A percentile compares a stretch with the other conserved stretches of the same genome.
phyloP scores from a whole-genome alignment of 2,329 filamentous ascomycete genomes.

The Rhinocladiella similis region DNA sequence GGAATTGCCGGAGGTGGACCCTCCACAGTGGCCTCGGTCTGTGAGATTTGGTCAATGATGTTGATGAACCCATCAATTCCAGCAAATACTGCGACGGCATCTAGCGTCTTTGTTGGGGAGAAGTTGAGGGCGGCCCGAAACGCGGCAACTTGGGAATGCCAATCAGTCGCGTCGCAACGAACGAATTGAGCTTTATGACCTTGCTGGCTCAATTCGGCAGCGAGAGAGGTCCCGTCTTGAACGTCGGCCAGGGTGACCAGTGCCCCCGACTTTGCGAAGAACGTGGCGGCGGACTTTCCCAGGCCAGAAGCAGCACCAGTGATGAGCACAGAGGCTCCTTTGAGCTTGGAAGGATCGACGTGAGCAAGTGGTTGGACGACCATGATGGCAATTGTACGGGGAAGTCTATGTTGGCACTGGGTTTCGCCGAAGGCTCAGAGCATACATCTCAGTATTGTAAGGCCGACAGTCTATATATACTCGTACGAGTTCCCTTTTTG shows the following conservation, averaged over 20 bases:
- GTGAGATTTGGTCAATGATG: constrained; percentile 3
- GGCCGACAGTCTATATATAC: too few species aligned
- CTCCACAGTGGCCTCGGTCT: constrained; percentile 18
- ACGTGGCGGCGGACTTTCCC: constrained; percentile 27
- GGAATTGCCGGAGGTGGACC: constrained; percentile 15
- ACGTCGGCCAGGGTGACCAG: constrained; percentile 16
- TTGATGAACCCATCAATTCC: constrained; percentile 29
- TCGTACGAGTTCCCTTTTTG: too few species aligned
- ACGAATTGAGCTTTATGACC: constrained; percentile 31
- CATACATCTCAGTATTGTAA: too few species aligned
- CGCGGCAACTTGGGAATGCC: constrained; percentile 32
- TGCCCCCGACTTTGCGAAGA: constrained; percentile 18
- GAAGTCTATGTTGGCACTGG: too few species aligned
- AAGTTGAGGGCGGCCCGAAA: constrained; percentile 34
- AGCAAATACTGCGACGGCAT: constrained; percentile 31
- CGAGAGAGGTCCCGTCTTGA: constrained; percentile 1
- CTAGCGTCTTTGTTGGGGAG: constrained; percentile 26
- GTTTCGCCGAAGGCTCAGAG: too few species aligned
- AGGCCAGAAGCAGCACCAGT: constrained; percentile 45
- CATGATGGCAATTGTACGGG: too few species aligned
- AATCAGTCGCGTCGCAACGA: constrained; percentile 28
- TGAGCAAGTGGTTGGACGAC: neutral
- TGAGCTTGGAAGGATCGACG: constrained; percentile 12
- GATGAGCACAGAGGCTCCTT: constrained; percentile 47
- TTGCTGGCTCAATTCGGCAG: neutral